A percentile compares a stretch with the other conserved stretches of the same genome.
Evolutionary conservation across 768 basidiomycete genomes (phyloP).

Genomic region (Panaeolus cyanescens): DNA sequence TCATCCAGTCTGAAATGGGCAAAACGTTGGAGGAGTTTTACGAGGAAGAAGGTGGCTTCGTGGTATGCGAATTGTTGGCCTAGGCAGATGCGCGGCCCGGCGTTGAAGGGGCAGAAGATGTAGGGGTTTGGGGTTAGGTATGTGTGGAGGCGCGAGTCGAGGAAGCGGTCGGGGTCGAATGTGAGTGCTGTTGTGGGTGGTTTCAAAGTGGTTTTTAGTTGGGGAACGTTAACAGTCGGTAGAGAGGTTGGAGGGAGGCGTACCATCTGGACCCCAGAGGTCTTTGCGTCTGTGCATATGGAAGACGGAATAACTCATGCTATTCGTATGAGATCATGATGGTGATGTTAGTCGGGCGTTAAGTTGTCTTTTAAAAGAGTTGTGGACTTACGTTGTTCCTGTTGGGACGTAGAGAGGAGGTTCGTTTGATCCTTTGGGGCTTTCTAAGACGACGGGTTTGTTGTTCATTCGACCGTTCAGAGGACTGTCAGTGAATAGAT

Average conservation of each 20-base stretch:
- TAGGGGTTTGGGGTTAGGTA: conserved; percentile 57
- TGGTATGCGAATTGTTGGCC: conserved; percentile 51
- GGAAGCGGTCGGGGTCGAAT: conserved; percentile 68
- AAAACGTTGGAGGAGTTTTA: conserved; percentile 53
- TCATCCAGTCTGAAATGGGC: conserved; percentile 34
- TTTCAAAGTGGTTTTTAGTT: conserved; percentile 18
- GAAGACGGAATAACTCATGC: conserved; percentile 37
- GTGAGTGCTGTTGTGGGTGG: too few relatives aligned
- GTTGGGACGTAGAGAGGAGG: conserved; percentile 56
- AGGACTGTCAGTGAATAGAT: conserved; percentile 50
- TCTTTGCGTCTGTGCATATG: conserved; percentile 46
- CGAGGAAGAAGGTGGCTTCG: conserved; percentile 49
- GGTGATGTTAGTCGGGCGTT: too few relatives aligned
- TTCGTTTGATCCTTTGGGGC: conserved; percentile 40
- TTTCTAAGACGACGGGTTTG: conserved; percentile 44
- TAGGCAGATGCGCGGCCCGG: conserved; percentile 48
- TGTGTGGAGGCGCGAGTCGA: conserved; percentile 56
- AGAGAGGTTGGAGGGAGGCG: too few relatives aligned
- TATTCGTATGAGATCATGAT: background rate
- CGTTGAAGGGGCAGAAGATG: conserved; percentile 55
- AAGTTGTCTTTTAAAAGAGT: background rate
- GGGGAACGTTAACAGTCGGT: too few relatives aligned
- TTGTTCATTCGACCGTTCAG: conserved; percentile 49
- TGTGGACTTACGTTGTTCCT: conserved; percentile 40
- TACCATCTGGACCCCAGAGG: conserved; percentile 64